These are phyloP conservation scores for Ustilago loliicola DNA, from an alignment of 1,284 basidiomycete genomes.

Conservation along the genomic window DNA sequence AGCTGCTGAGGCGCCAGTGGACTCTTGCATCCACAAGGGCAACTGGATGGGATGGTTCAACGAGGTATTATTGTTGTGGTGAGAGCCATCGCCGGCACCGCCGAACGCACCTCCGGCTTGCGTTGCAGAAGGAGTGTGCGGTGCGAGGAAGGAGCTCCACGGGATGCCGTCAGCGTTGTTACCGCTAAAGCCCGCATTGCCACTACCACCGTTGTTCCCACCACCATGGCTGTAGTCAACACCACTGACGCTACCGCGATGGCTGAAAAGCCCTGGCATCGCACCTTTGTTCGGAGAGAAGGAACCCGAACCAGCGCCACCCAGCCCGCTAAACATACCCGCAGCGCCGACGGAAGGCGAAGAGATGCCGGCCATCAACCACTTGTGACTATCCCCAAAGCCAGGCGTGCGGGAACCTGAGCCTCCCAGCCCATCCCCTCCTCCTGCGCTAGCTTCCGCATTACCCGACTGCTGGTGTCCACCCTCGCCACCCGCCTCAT, in stretches of 20 bases:
- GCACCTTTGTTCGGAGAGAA: constrained; percentile 31
- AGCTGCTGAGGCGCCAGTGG: constrained; percentile 21
- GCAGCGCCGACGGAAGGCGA: constrained; percentile 23
- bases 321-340: constrained; percentile 6
- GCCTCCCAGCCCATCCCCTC: background rate
- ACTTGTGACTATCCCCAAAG: constrained; percentile 34
- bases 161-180: constrained; percentile 10
- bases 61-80: background rate
- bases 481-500: background rate
- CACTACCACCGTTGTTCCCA: background rate
- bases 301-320: constrained; percentile 7
- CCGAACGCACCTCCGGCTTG: constrained; percentile 17
- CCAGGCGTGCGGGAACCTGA: constrained; percentile 34
- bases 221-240: constrained; percentile 9
- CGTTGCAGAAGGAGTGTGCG: constrained; percentile 25
- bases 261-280: constrained; percentile 19
- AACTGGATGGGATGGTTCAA: constrained; percentile 43
- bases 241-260: constrained; percentile 38
- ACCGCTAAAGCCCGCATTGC: background rate
- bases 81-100: constrained; percentile 7
- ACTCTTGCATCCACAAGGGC: constrained; percentile 57
- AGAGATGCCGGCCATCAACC: constrained; percentile 34
- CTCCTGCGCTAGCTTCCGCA: background rate
- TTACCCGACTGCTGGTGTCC: background rate
- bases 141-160: constrained; percentile 37